Percentiles rank a stretch among this genome's conserved stretches.
These are phyloP conservation scores for Staphylotrichum tortipilum DNA, from an alignment of 495 filamentous ascomycete genomes.

Conservation along the genomic window DNA sequence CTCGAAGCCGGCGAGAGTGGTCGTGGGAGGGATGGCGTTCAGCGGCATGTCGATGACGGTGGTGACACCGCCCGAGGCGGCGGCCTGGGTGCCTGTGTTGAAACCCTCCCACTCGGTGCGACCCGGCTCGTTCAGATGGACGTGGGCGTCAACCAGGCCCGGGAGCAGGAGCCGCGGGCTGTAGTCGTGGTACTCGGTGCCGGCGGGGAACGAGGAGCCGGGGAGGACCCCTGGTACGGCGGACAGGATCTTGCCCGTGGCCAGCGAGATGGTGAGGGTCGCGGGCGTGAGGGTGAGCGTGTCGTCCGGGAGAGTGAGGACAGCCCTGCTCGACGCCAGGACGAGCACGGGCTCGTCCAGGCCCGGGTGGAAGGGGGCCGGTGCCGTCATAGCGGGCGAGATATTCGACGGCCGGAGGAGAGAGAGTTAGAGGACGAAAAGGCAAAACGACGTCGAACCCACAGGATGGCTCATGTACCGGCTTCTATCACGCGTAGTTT, in stretches of 20 bases:
- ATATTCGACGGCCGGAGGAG: too few relatives aligned
- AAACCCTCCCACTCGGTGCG: slow-evolving; percentile 99
- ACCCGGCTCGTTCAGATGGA: slow-evolving; percentile 95
- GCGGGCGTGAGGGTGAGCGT: slow-evolving; percentile 45
- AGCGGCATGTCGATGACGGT: slow-evolving; percentile 97
- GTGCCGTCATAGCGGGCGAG: too few relatives aligned
- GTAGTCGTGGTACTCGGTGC: slow-evolving; percentile 70
- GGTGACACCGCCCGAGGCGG: slow-evolving; percentile 95
- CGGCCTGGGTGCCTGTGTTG: slow-evolving; percentile 83
- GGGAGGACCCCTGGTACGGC: slow-evolving; percentile 68
- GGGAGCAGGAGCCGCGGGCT: slow-evolving; percentile 82
- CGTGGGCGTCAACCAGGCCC: slow-evolving; percentile 92
- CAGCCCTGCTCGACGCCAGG: slow-evolving; percentile 71
- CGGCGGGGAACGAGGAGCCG: slow-evolving; percentile 58
- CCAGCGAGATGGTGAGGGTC: slow-evolving; percentile 70
- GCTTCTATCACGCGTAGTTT: too few relatives aligned
- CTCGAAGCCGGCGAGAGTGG: slow-evolving; percentile 70
- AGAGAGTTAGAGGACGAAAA: too few relatives aligned
- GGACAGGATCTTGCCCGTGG: slow-evolving; percentile 76
- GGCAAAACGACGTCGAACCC: too few relatives aligned
- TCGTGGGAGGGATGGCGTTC: slow-evolving; percentile 95
- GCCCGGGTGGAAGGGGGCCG: neutral
- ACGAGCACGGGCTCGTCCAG: slow-evolving; percentile 43
- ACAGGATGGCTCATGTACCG: too few relatives aligned
- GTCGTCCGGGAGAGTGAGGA: slow-evolving; percentile 61